phyloP scores from a whole-genome alignment of 441 rosid genomes.

The Bocquillonia castaneifolia region DNA sequence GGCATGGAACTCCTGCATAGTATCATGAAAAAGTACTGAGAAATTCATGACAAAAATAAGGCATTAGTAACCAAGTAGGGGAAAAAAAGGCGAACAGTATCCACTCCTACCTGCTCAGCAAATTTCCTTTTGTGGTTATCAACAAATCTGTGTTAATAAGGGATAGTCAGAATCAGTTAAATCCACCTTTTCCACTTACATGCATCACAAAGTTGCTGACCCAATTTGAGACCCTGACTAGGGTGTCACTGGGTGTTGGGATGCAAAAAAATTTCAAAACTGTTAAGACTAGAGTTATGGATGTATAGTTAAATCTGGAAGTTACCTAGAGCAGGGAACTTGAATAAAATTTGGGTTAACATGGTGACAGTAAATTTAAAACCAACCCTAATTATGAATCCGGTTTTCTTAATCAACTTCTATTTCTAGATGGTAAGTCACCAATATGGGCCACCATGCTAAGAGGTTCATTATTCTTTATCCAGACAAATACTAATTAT shows the following conservation, averaged over 20 bases:
- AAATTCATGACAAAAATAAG: background rate
- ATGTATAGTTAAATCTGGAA: background rate
- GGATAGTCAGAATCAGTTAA: constrained; percentile 29
- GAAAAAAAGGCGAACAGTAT: constrained; percentile 1
- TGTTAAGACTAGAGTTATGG: background rate
- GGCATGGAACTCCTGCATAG: constrained; percentile 67
- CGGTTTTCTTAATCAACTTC: background rate
- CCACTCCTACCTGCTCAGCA: constrained; percentile 66
- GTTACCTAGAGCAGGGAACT: too few relatives aligned
- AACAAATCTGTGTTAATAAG: constrained; percentile 53
- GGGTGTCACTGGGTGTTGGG: background rate
- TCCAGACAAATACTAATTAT: background rate
- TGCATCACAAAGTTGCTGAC: constrained; percentile 1
- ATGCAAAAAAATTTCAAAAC: too few relatives aligned
- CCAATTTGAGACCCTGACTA: background rate
- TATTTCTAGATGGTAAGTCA: background rate
- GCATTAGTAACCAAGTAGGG: background rate
- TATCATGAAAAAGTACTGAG: constrained; percentile 8
- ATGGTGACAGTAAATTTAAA: background rate
- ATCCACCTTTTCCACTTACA: constrained; percentile 6
- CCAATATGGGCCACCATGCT: background rate
- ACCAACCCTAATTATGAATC: background rate
- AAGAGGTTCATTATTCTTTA: background rate
- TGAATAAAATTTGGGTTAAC: background rate
- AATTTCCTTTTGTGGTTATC: constrained; percentile 78